Evolutionary conservation across 192 early-diverging fungal genomes (phyloP).

Genomic region (Paraglomus brasilianum): DNA sequence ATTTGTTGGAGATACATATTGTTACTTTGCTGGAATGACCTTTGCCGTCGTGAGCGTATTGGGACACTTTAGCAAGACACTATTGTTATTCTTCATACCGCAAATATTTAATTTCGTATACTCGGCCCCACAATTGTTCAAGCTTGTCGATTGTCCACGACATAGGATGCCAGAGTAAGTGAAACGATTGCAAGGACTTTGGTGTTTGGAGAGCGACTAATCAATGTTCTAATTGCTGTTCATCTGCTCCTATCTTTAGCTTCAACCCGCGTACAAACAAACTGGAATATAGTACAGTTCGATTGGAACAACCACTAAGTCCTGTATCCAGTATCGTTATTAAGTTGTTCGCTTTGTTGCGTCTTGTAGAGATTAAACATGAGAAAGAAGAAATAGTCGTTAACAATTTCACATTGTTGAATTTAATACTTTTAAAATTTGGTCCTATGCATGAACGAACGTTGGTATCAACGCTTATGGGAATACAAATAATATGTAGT

Average conservation of each 20-base stretch:
- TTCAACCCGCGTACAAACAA: conserved; percentile 21
- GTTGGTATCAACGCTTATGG: conserved; percentile 56
- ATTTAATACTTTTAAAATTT: conserved; percentile 77
- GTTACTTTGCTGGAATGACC: conserved; percentile 99
- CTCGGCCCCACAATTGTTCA: conserved; percentile 92
- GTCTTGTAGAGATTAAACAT: not conserved
- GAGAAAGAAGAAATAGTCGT: conserved; percentile 51
- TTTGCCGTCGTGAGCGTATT: conserved; percentile 97
- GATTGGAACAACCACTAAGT: conserved; percentile 16
- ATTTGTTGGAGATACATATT: conserved; percentile 96
- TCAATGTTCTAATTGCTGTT: conserved; percentile 25
- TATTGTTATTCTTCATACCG: conserved; percentile 91
- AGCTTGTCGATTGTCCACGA: conserved; percentile 91
- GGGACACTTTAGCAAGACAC: conserved; percentile 90
- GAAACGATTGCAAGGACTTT: conserved; percentile 35
- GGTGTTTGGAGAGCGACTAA: conserved; percentile 30
- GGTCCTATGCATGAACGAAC: conserved; percentile 74
- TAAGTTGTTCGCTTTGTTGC: conserved; percentile 26
- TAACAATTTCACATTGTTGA: conserved; percentile 94
- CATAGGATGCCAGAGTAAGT: conserved; percentile 85
- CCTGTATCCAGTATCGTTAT: conserved; percentile 16
- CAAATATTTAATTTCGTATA: conserved; percentile 98
- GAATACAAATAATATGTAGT: conserved; percentile 68
- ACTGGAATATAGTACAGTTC: conserved; percentile 15
- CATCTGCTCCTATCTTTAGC: not conserved